Percentiles rank a stretch among this genome's conserved stretches.
phyloP scores from a whole-genome alignment of 495 filamentous ascomycete genomes.

The Penicillium angulare region DNA sequence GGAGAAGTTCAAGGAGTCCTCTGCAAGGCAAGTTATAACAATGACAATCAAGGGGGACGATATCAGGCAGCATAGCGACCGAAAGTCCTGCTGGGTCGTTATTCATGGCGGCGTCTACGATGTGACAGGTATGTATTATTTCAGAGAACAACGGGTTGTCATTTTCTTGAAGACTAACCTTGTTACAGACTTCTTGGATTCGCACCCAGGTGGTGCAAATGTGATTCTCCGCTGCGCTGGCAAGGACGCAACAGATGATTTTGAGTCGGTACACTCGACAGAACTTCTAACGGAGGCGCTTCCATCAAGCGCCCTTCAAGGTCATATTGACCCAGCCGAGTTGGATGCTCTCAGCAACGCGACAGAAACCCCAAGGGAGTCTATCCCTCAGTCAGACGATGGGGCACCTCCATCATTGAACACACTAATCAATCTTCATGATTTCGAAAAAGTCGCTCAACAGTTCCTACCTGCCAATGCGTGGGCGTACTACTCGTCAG shows the following conservation, averaged over 20 bases:
- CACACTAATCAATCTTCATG: constrained; percentile 60
- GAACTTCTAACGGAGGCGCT: constrained; percentile 41
- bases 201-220: constrained; percentile 74
- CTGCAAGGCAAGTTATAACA: not conserved
- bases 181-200: constrained; percentile 37
- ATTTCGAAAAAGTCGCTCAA: constrained; percentile 61
- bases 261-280: constrained; percentile 76
- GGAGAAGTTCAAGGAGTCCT: not conserved
- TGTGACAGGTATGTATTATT: constrained; percentile 57
- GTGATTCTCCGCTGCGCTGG: constrained; percentile 86
- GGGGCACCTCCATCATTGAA: constrained; percentile 51
- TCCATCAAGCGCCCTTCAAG: constrained; percentile 17
- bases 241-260: constrained; percentile 82
- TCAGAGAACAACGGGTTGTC: too few species aligned
- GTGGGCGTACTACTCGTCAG: constrained; percentile 85
- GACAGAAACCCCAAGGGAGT: not conserved
- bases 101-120: constrained; percentile 76
- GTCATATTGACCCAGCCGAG: constrained; percentile 18
- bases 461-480: constrained; percentile 58
- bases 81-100: constrained; percentile 76
- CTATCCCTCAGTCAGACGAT: not conserved
- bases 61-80: constrained; percentile 64
- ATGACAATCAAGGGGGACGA: constrained; percentile 42
- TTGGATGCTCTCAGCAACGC: not conserved
- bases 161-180: too few species aligned